phyloP scores from a whole-genome alignment of 1,139 yeast species.

The Yamadazyma aaseri region DNA sequence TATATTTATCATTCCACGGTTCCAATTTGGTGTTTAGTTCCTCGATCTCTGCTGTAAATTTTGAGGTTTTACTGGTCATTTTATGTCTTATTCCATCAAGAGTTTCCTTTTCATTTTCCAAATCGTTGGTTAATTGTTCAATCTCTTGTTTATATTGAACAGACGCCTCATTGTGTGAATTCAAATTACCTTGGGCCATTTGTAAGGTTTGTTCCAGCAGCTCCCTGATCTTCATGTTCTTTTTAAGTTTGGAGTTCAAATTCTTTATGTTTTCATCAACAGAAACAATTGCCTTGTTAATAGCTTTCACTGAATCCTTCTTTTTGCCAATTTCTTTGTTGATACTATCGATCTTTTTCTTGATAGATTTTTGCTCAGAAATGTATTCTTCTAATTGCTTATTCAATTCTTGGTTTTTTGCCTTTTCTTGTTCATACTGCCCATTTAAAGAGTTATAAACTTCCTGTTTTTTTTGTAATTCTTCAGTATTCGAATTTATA shows the following conservation, averaged over 20 bases:
- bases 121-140: constrained; percentile 40
- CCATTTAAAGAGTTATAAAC: constrained; percentile 38
- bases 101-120: constrained; percentile 52
- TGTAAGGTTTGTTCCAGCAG: constrained; percentile 32
- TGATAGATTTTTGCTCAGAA: constrained; percentile 33
- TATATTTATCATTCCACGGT: constrained; percentile 79
- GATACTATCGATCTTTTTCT: constrained; percentile 27
- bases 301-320: constrained; percentile 40
- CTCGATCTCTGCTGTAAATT: constrained; percentile 62
- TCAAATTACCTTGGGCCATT: constrained; percentile 49
- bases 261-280: constrained; percentile 75
- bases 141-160: constrained; percentile 41
- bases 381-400: constrained; percentile 33
- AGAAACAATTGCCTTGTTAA: constrained; percentile 56
- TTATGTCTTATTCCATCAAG: constrained; percentile 64
- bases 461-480: constrained; percentile 37
- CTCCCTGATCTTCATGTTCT: constrained; percentile 52
- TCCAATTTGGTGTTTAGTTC: constrained; percentile 63
- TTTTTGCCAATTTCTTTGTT: constrained; percentile 31
- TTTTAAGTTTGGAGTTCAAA: constrained; percentile 56
- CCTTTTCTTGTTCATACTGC: constrained; percentile 47
- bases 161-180: constrained; percentile 44
- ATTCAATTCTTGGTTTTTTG: constrained; percentile 43
- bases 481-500: constrained; percentile 38
- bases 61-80: constrained; percentile 72